Conservation (phyloP, 495 filamentous ascomycete species). For the Aspergillus cristatus region DNA sequence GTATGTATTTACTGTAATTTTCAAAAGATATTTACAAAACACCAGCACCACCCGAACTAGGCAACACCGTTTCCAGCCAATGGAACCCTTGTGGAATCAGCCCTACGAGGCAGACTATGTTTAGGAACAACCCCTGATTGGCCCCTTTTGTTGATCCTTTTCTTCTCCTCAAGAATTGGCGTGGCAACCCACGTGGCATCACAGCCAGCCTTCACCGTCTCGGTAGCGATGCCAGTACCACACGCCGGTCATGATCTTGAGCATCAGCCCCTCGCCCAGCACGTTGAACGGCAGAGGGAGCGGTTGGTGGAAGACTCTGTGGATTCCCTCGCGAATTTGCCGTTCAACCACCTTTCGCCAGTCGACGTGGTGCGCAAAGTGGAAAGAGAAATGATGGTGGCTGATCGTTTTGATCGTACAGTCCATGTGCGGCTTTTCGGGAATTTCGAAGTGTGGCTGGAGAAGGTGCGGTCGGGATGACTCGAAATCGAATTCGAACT, state of each 20-base stretch:
- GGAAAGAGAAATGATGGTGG: conserved; percentile 10
- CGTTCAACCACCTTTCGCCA: conserved; percentile 9
- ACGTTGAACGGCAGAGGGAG: conserved; percentile 6
- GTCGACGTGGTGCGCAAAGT: conserved; percentile 11
- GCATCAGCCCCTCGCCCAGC: conserved; percentile 2
- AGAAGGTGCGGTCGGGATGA: conserved; percentile 3
- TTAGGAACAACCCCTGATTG: too few relatives aligned
- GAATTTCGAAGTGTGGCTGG: conserved; percentile 8
- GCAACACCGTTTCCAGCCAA: neutral
- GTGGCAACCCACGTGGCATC: too few relatives aligned
- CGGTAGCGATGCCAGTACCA: conserved; percentile 3
- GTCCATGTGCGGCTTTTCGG: conserved; percentile 9
- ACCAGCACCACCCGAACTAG: neutral
- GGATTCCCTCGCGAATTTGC: conserved; percentile 10
- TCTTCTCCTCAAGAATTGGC: too few relatives aligned
- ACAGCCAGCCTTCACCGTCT: too few relatives aligned
- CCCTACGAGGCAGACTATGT: neutral
- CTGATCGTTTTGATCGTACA: conserved; percentile 9
- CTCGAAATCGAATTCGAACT: conserved; percentile 7
- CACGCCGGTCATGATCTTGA: conserved; percentile 8
- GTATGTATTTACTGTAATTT: too few relatives aligned
- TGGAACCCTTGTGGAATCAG: neutral
- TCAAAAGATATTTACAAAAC: too few relatives aligned
- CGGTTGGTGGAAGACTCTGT: conserved; percentile 9
- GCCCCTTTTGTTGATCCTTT: too few relatives aligned